Base-by-base conservation (phyloP, 23 red algal species). In the Gracilariopsis chorda region DNA sequence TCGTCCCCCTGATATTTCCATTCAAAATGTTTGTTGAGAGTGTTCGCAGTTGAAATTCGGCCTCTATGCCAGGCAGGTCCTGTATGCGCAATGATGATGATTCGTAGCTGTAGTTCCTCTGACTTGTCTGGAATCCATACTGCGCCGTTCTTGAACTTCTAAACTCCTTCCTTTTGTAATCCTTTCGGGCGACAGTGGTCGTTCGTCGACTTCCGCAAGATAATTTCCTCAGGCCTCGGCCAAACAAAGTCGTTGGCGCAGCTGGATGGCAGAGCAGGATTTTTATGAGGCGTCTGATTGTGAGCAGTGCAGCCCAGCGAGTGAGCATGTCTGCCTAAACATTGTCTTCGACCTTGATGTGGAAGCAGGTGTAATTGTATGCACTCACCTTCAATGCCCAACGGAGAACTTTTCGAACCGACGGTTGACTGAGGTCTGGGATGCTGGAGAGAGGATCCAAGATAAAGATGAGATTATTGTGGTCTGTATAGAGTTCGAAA, bases 301-400 rank as follows among this genome's bases (percentile, higher is more conserved):
- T 74, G n/a, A n/a, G n/a, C n/a, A n/a, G n/a, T 0, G 35, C 35
- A 30, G 45, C 37, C 75, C 75, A 80, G 11, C 75, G 75, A 21
- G 75, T 53, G 19, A 80, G 75, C 10, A 80, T 27, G 49, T 57
- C 43, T 7, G 75, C 75, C 75, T 48, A 55, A 0, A 51, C 43
- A 34, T 80, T 80, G 10, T 80, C 75, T n/a, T 49, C 39, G 7
- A 41, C 75, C 49, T 43, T 43, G 67, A 73, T 73, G 40, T 73
- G 36, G 13, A 12, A 43, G n/a, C 36, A 7, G n/a, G 43, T 46
- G n/a, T 36, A 73, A 34, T 37, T 35, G 43, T 46, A 73, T 6
- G 43, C 67, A 32, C 39, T 46, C 7, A 73, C 25, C 28, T 73
- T 73, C 11, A 73, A 16, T 17, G 67, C 67, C 67, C 67, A 73